These are phyloP conservation scores for Mycena citricolor DNA, from an alignment of 1,284 basidiomycete genomes.

Conservation along the genomic window DNA sequence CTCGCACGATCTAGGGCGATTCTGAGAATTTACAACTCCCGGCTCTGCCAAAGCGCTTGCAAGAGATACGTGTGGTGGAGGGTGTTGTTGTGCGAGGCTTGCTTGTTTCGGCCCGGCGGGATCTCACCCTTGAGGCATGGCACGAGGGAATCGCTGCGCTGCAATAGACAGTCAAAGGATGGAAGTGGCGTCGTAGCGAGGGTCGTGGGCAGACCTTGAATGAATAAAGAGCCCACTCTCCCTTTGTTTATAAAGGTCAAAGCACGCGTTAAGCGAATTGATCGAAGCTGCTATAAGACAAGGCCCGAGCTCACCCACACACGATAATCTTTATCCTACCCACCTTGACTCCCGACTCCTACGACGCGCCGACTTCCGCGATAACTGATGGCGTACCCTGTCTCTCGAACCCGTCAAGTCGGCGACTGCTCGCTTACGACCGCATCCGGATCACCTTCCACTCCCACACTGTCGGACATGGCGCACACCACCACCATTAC, in stretches of 20 bases:
- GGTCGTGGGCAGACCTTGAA: constrained; percentile 6
- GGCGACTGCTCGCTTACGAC: too few species aligned
- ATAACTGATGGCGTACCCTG: background rate
- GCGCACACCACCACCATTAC: too few species aligned
- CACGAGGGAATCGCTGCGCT: constrained; percentile 3
- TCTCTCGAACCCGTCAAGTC: background rate
- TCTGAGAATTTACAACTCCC: background rate
- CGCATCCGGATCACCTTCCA: too few species aligned
- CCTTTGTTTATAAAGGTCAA: background rate
- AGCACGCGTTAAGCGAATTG: constrained; percentile 14
- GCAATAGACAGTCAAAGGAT: constrained; percentile 15
- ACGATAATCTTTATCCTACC: background rate
- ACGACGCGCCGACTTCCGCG: background rate
- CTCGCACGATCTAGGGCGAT: too few species aligned
- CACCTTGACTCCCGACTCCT: background rate
- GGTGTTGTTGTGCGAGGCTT: constrained; percentile 1
- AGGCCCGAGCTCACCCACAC: background rate
- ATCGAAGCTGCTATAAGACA: too few species aligned
- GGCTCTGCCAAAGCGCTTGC: background rate
- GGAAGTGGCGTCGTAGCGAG: constrained; percentile 14
- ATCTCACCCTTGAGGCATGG: constrained; percentile 1
- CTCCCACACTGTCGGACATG: too few species aligned
- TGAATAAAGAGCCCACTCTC: constrained; percentile 4
- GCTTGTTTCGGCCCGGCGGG: background rate
- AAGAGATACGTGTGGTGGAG: background rate